Conservation (phyloP, 768 basidiomycete species). For the Psilocybe azurescens region DNA sequence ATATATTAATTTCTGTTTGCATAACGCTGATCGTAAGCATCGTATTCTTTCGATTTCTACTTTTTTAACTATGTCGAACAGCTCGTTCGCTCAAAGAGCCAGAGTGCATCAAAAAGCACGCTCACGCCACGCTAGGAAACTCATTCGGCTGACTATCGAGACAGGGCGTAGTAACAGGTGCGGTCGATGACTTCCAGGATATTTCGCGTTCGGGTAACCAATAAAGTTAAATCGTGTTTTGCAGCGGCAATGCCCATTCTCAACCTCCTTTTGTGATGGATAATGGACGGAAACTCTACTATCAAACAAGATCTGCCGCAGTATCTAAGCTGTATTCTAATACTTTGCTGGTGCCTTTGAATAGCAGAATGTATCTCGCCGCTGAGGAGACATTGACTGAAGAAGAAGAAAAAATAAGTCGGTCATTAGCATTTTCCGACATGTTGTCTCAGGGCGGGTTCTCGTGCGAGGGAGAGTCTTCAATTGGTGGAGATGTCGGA, state of each 20-base stretch:
- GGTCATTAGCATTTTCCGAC: not conserved
- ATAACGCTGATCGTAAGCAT: not conserved
- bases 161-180: slow-evolving; percentile 2
- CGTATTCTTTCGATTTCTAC: not conserved
- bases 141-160: not conserved
- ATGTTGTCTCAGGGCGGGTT: not conserved
- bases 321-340: slow-evolving; percentile 6
- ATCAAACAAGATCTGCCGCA: not conserved
- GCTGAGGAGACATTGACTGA: not conserved
- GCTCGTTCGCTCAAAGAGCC: not conserved
- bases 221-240: not conserved
- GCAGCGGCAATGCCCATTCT: not conserved
- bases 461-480: not conserved
- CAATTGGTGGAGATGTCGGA: not conserved
- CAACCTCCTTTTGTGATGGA: slow-evolving; percentile 1
- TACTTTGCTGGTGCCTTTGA: not conserved
- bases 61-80: not conserved
- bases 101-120: not conserved
- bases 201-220: not conserved
- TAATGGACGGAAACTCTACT: not conserved
- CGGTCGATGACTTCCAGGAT: no score
- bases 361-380: not conserved
- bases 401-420: not conserved
- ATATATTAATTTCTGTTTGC: slow-evolving; percentile 1
- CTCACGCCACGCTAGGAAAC: not conserved